Conservation (phyloP, 202 grass and related monocot species). For the Schoenoplectus tabernaemontani region DNA sequence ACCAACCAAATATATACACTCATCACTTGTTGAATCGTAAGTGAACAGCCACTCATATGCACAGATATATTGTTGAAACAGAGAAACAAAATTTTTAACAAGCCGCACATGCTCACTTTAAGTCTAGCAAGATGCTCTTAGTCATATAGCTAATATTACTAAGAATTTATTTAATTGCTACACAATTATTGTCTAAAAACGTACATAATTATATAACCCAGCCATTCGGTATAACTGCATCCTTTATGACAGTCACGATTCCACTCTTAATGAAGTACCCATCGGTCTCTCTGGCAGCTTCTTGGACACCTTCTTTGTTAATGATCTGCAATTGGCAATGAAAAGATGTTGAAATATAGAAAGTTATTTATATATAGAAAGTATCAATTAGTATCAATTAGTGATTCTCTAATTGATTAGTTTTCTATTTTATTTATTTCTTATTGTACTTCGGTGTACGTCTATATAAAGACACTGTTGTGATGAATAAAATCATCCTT, state of each 20-base stretch:
- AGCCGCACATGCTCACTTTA: background rate
- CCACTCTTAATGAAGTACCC: slow-evolving; percentile 97
- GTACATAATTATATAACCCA: slow-evolving; percentile 52
- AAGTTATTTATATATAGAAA: no score
- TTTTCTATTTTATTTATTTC: no score
- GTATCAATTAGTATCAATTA: no score
- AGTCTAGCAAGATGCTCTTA: background rate
- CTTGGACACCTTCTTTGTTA: slow-evolving; percentile 67
- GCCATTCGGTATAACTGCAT: slow-evolving; percentile 78
- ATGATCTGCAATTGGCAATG: slow-evolving; percentile 56
- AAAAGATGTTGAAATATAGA: no score
- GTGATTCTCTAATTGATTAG: no score
- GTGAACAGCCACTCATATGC: background rate
- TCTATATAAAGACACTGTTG: no score
- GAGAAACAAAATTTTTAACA: slow-evolving; percentile 10
- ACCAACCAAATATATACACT: background rate
- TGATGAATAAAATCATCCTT: no score
- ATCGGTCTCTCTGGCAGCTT: slow-evolving; percentile 84
- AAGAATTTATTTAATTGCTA: background rate
- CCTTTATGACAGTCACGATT: slow-evolving; percentile 87
- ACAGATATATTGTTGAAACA: background rate
- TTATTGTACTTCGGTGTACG: no score
- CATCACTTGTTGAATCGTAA: background rate
- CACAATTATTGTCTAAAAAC: background rate
- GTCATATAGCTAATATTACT: background rate